Percentiles rank a stretch among this genome's conserved stretches.
phyloP scores from a whole-genome alignment of 2,329 filamentous ascomycete species.

The Aciculosporium take region DNA sequence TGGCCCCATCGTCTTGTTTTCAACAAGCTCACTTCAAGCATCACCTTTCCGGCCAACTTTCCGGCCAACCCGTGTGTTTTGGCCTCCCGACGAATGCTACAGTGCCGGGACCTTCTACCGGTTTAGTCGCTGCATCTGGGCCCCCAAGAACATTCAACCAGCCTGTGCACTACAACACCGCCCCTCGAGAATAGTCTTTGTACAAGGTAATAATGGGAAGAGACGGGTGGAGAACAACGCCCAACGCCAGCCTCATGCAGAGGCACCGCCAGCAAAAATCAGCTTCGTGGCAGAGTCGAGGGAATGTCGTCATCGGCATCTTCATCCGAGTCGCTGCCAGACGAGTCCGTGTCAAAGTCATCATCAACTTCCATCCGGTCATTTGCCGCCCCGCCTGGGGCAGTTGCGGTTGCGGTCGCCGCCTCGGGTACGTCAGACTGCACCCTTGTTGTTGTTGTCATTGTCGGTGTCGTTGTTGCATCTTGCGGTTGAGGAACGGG shows the following conservation, averaged over 20 bases:
- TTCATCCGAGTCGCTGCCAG: slow-evolving; percentile 1
- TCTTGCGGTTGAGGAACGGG: slow-evolving; percentile 4
- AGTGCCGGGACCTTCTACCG: too few species aligned
- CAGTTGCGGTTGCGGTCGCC: not conserved
- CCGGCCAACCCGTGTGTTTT: too few species aligned
- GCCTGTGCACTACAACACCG: not conserved
- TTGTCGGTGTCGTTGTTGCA: not conserved
- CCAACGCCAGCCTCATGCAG: not conserved
- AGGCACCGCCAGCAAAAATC: not conserved
- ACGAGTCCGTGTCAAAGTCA: slow-evolving; percentile 1
- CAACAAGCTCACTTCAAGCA: too few species aligned
- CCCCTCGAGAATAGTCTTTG: too few species aligned
- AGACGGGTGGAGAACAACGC: too few species aligned
- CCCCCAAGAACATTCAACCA: too few species aligned
- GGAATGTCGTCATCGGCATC: slow-evolving; percentile 17
- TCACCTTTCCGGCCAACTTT: too few species aligned
- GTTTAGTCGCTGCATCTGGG: too few species aligned
- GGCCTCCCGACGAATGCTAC: too few species aligned
- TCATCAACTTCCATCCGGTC: slow-evolving; percentile 14
- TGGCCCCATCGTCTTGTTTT: too few species aligned
- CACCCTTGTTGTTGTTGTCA: slow-evolving; percentile 7
- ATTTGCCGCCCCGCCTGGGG: slow-evolving; percentile 9
- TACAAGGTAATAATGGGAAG: too few species aligned
- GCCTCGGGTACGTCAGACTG: slow-evolving; percentile 2
- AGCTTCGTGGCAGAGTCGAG: slow-evolving; percentile 6